phyloP scores from a whole-genome alignment of 441 rosid species.

The Geranium incanum region DNA sequence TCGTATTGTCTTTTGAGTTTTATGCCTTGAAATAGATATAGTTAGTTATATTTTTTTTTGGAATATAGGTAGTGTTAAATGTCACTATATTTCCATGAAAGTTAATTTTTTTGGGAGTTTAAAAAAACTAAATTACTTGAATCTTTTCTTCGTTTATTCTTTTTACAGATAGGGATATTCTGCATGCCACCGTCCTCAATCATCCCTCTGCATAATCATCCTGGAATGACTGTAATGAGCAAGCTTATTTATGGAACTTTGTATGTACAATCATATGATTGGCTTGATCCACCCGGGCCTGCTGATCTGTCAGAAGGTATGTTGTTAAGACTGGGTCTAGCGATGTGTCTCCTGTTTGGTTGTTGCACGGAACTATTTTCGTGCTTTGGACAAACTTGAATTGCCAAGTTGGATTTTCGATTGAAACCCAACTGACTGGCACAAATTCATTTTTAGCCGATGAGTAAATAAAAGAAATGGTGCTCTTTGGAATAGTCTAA shows the following conservation, averaged over 20 bases:
- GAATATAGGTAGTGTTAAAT: constrained; percentile 7
- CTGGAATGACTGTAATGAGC: constrained; percentile 98
- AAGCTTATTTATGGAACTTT: constrained; percentile 86
- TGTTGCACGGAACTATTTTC: neutral
- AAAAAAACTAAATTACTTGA: neutral
- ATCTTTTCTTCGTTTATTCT: constrained; percentile 14
- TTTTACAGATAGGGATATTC: constrained; percentile 82
- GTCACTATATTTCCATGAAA: constrained; percentile 9
- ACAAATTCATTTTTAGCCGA: neutral
- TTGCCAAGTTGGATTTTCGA: neutral
- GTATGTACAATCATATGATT: constrained; percentile 81
- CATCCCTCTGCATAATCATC: constrained; percentile 98
- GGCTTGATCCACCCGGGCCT: constrained; percentile 56
- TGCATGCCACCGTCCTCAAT: constrained; percentile 88
- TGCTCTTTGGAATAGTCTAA: neutral
- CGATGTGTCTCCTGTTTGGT: constrained; percentile 3
- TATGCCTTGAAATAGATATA: neutral
- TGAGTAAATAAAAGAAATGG: neutral
- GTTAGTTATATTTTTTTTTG: neutral
- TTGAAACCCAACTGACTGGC: neutral
- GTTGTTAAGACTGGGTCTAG: constrained; percentile 10
- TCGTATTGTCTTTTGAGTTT: neutral
- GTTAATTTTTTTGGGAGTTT: constrained; percentile 2
- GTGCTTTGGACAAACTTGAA: neutral
- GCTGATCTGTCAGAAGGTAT: constrained; percentile 67